Percentiles rank a stretch among this genome's conserved stretches.
phyloP scores from a whole-genome alignment of 371 early-diverging fungal species.

The Mortierella sp. region DNA sequence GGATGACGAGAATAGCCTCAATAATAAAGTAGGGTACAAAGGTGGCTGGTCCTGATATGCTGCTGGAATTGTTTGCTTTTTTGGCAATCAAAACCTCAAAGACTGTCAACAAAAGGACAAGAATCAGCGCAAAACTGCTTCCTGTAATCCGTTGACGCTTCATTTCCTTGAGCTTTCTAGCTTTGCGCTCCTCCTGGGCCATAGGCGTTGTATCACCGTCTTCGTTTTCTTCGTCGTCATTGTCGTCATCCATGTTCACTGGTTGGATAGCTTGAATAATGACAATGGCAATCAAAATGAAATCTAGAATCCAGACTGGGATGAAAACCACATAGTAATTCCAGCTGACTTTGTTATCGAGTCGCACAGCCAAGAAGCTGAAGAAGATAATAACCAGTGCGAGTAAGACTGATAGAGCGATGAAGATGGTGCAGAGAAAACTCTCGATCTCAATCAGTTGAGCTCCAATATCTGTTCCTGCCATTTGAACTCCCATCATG shows the following conservation, averaged over 20 bases:
- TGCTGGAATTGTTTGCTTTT: conserved; percentile 59
- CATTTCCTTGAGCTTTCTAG: conserved; percentile 46
- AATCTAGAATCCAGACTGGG: conserved; percentile 85
- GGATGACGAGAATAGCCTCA: conserved; percentile 40
- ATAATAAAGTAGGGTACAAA: conserved; percentile 57
- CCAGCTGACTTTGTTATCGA: conserved; percentile 83
- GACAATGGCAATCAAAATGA: conserved; percentile 56
- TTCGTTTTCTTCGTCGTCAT: conserved; percentile 39
- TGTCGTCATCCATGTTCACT: conserved; percentile 53
- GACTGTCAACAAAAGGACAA: conserved; percentile 57
- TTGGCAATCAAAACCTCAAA: conserved; percentile 68
- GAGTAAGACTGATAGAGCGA: conserved; percentile 68
- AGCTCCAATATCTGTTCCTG: conserved; percentile 79
- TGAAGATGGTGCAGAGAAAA: conserved; percentile 75
- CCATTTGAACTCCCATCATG: conserved; percentile 88
- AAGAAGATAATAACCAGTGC: conserved; percentile 83
- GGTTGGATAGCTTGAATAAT: conserved; percentile 32
- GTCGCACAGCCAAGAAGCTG: conserved; percentile 79
- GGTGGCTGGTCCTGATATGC: conserved; percentile 55
- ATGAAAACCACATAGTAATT: conserved; percentile 81
- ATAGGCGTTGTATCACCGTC: conserved; percentile 34
- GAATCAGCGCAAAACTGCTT: conserved; percentile 42
- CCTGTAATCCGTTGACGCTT: conserved; percentile 30
- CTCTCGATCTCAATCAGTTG: conserved; percentile 83
- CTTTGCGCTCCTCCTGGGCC: conserved; percentile 57